Percentiles rank a stretch among this genome's conserved stretches.
phyloP scores from a whole-genome alignment of 345 rosid species.

The Salix purpurea region DNA sequence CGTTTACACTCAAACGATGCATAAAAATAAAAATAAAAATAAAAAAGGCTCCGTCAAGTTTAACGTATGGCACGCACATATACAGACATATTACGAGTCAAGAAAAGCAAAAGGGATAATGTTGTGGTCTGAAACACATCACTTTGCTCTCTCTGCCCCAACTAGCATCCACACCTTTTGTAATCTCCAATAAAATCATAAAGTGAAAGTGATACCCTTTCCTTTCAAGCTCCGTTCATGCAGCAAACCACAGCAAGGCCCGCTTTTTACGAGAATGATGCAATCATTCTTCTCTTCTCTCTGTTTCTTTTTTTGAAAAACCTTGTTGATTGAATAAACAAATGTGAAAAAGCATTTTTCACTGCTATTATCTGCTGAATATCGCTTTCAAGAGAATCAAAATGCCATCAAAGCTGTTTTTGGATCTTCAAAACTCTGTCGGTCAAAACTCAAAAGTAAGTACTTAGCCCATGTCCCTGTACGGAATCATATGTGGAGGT shows the following conservation, averaged over 20 bases:
- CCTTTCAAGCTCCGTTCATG: not conserved
- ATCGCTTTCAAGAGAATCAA: not conserved
- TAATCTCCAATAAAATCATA: not conserved
- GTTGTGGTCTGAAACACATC: conserved; percentile 30
- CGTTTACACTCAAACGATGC: not conserved
- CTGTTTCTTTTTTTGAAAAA: not conserved
- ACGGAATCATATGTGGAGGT: conserved; percentile 7
- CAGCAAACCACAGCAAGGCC: not conserved
- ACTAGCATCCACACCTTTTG: conserved; percentile 21
- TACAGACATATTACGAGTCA: conserved; percentile 15
- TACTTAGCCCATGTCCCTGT: conserved; percentile 2
- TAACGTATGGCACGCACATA: not conserved
- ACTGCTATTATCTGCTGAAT: not conserved
- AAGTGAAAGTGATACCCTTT: conserved; percentile 23
- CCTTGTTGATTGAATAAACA: not conserved
- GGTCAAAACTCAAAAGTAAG: not conserved
- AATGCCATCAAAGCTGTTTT: conserved; percentile 7
- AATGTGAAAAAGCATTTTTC: not conserved
- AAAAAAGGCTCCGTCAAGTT: not conserved
- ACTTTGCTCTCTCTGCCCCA: conserved; percentile 30
- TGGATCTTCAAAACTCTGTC: not conserved
- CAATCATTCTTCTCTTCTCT: conserved; percentile 7
- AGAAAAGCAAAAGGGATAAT: conserved; percentile 4
- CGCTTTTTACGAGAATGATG: conserved; percentile 44
- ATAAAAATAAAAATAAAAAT: not conserved